Conservation (phyloP, 164 flowering plant species). For the Cinnamomum chago region DNA sequence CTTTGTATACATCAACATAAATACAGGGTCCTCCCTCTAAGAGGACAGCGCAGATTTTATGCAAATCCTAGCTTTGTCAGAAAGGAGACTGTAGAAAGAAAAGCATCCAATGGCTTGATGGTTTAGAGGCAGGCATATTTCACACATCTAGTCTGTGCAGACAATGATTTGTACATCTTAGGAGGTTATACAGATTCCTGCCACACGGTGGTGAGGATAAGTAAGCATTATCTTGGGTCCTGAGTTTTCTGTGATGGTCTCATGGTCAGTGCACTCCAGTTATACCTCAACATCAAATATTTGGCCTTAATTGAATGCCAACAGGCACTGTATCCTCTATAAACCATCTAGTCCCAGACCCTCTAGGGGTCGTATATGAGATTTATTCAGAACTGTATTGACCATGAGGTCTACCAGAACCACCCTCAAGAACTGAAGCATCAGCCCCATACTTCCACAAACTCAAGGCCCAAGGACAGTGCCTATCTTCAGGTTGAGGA, state of each 20-base stretch:
- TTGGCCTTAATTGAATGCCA: not conserved
- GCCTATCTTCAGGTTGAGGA: not conserved
- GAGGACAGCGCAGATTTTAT: too few species aligned
- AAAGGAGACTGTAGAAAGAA: too few species aligned
- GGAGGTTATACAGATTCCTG: too few species aligned
- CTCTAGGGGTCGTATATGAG: not conserved
- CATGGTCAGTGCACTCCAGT: not conserved
- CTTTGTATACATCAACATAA: too few species aligned
- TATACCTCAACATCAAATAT: not conserved
- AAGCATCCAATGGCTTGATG: too few species aligned
- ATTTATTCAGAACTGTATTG: not conserved
- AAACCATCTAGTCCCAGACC: not conserved
- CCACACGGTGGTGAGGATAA: not conserved
- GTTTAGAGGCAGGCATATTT: too few species aligned
- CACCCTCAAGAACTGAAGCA: too few species aligned
- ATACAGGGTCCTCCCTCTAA: too few species aligned
- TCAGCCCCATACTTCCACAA: too few species aligned
- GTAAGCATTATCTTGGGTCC: not conserved
- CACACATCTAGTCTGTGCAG: too few species aligned
- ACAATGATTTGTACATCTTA: too few species aligned
- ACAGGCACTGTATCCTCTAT: not conserved
- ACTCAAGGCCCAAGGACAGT: not conserved
- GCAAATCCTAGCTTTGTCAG: too few species aligned
- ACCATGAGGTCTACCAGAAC: not conserved
- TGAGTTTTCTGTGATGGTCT: not conserved